Conservation (phyloP, 495 filamentous ascomycete genomes). For the Hypoxylon trugodes region DNA sequence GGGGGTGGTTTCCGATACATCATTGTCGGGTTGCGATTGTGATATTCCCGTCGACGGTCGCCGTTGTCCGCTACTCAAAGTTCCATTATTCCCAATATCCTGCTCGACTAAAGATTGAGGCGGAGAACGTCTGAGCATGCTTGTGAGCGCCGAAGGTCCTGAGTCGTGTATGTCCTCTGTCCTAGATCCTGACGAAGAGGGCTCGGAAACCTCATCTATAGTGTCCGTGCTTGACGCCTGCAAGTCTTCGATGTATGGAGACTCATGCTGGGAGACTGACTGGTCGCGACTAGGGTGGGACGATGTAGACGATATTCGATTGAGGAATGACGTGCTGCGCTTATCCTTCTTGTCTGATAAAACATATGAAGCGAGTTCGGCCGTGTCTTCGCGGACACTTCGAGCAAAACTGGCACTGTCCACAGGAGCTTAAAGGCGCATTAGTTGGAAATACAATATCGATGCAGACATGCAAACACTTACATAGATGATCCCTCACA, state of each 20-base stretch:
- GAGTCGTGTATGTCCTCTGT: constrained; percentile 45
- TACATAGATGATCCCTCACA: constrained; percentile 70
- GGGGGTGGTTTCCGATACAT: constrained; percentile 47
- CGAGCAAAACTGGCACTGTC: constrained; percentile 77
- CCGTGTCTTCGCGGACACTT: constrained; percentile 88
- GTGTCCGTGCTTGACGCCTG: constrained; percentile 43
- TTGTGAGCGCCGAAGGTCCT: constrained; percentile 68
- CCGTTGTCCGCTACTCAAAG: background rate
- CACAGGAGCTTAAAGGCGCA: constrained; percentile 48
- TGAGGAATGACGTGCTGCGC: constrained; percentile 51
- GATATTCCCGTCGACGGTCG: constrained; percentile 19
- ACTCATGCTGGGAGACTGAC: constrained; percentile 29
- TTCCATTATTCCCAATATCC: background rate
- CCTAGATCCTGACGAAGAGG: constrained; percentile 57
- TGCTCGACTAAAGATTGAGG: constrained; percentile 40
- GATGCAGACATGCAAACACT: constrained; percentile 20
- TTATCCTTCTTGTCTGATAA: constrained; percentile 68
- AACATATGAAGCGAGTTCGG: constrained; percentile 87
- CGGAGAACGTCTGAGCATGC: constrained; percentile 67
- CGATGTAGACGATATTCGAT: constrained; percentile 46
- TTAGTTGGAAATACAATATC: constrained; percentile 29
- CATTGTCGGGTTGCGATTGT: constrained; percentile 16
- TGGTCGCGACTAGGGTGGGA: constrained; percentile 44
- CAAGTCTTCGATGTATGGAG: constrained; percentile 16
- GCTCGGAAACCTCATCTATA: constrained; percentile 71